Conservation (phyloP, 495 filamentous ascomycete genomes). For the Pseudevernia furfuracea region DNA sequence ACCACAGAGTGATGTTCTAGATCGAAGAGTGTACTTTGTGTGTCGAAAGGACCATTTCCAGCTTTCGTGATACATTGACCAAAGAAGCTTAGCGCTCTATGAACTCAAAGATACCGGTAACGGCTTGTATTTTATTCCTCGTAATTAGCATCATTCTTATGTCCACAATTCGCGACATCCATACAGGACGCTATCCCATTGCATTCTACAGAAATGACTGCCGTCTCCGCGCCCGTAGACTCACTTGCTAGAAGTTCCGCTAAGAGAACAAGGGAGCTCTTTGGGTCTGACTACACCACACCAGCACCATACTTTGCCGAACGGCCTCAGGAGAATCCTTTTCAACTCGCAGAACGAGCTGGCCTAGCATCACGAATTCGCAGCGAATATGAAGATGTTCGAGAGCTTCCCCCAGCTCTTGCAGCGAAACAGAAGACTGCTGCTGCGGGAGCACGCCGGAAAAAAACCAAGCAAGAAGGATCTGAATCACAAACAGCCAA, state of each 20-base stretch:
- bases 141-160: background rate
- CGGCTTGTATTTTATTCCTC: background rate
- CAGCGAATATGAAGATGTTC: slow-evolving; percentile 75
- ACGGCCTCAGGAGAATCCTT: slow-evolving; percentile 28
- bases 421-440: slow-evolving; percentile 73
- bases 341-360: slow-evolving; percentile 38
- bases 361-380: slow-evolving; percentile 55
- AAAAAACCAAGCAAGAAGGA: slow-evolving; percentile 41
- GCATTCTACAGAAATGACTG: slow-evolving; percentile 5
- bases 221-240: background rate
- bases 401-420: slow-evolving; percentile 72
- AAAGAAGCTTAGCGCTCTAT: slow-evolving; percentile 5
- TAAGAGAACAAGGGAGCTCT: slow-evolving; percentile 63
- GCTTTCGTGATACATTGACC: slow-evolving; percentile 9
- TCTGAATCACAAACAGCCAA: slow-evolving; percentile 55
- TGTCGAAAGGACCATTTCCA: background rate
- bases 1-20: too few species aligned
- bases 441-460: slow-evolving; percentile 50
- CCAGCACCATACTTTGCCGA: slow-evolving; percentile 35
- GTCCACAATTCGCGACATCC: background rate
- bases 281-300: slow-evolving; percentile 50
- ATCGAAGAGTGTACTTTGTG: background rate
- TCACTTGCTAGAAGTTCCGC: slow-evolving; percentile 33
- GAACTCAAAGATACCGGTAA: background rate
- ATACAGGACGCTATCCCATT: background rate